phyloP scores from a whole-genome alignment of 2,329 filamentous ascomycete genomes.

The Curvularia sp. region DNA sequence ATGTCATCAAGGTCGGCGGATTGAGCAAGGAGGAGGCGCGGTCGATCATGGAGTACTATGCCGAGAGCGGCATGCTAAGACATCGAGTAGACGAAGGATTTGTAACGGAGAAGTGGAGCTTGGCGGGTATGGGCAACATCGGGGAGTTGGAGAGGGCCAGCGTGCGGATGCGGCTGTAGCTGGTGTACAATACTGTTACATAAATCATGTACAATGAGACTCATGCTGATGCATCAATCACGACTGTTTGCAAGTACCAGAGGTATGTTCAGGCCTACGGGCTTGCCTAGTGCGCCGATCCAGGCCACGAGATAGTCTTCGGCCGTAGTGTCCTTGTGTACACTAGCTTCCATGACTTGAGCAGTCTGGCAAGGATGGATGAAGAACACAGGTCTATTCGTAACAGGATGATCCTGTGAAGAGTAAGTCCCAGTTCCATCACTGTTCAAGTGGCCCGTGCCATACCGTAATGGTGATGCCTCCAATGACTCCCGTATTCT shows the following conservation, averaged over 20 bases:
- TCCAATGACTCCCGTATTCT: constrained; percentile 50
- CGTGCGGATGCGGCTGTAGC: constrained; percentile 49
- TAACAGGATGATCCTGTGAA: constrained; percentile 78
- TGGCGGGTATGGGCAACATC: constrained; percentile 81
- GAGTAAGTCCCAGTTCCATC: background rate
- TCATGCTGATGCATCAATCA: constrained; percentile 4
- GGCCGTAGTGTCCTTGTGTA: constrained; percentile 48
- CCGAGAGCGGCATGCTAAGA: constrained; percentile 80
- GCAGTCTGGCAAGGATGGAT: constrained; percentile 91
- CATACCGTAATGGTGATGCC: constrained; percentile 49
- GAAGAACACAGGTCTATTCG: constrained; percentile 81
- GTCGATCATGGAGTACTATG: constrained; percentile 91
- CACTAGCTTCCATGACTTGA: constrained; percentile 72
- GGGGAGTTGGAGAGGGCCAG: constrained; percentile 82
- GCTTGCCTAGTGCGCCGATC: constrained; percentile 85
- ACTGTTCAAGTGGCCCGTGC: background rate
- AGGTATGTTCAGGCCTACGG: constrained; percentile 80
- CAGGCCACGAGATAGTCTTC: constrained; percentile 83
- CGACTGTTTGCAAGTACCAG: constrained; percentile 61
- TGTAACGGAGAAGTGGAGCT: constrained; percentile 82
- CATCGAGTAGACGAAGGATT: constrained; percentile 71
- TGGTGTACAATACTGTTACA: constrained; percentile 30
- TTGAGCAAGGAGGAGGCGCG: constrained; percentile 77
- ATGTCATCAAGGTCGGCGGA: constrained; percentile 67
- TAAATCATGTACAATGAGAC: constrained; percentile 28